These are phyloP conservation scores for Daldinia loculata DNA, from an alignment of 495 filamentous ascomycete genomes.

Conservation along the genomic window DNA sequence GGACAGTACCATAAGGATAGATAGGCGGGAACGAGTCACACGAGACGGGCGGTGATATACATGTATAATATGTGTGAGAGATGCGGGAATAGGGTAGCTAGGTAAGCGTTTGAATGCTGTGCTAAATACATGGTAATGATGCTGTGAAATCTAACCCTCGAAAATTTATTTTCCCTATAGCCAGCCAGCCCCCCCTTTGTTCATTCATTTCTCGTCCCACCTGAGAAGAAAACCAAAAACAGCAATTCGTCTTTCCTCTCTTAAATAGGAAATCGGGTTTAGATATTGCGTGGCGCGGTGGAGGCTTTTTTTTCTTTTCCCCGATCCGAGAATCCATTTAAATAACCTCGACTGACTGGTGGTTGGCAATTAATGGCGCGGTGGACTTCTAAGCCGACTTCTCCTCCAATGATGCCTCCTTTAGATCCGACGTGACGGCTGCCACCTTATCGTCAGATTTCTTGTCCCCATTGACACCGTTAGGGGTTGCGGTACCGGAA, in stretches of 20 bases:
- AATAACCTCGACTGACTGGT: constrained; percentile 7
- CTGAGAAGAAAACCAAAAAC: constrained; percentile 5
- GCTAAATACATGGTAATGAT: constrained; percentile 7
- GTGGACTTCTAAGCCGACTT: constrained; percentile 64
- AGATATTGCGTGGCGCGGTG: constrained; percentile 3
- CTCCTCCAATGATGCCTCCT: constrained; percentile 73
- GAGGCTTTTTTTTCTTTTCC: constrained; percentile 2
- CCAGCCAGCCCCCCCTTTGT: constrained; percentile 7
- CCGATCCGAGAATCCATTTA: constrained; percentile 8
- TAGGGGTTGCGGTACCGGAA: constrained; percentile 47
- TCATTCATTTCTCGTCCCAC: not conserved
- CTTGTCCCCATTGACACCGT: constrained; percentile 53
- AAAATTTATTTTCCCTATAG: constrained; percentile 7
- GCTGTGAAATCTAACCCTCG: constrained; percentile 12
- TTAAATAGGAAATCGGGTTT: not conserved
- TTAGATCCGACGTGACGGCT: constrained; percentile 67
- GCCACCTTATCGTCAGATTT: constrained; percentile 51
- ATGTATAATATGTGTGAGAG: not conserved
- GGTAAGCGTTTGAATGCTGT: constrained; percentile 4
- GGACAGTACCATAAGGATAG: not conserved
- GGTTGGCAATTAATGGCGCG: constrained; percentile 33
- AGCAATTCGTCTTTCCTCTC: not conserved
- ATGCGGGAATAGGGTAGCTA: constrained; percentile 1
- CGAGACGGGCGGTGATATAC: not conserved
- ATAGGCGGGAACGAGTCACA: not conserved